phyloP scores from a whole-genome alignment of 148 eudicot species.

The Cornus florida region DNA sequence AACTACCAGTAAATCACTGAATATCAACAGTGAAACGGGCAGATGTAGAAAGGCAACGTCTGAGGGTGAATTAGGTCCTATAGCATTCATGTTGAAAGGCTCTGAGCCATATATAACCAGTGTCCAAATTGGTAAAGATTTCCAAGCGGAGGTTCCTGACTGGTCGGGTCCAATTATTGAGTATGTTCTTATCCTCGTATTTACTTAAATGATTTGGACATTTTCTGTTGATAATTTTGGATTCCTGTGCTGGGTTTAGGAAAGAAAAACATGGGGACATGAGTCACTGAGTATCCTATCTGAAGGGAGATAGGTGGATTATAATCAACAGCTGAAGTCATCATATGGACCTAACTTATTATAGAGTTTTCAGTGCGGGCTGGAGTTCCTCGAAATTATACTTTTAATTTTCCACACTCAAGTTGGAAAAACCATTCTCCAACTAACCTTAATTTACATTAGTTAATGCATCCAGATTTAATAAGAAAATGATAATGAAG shows the following conservation, averaged over 20 bases:
- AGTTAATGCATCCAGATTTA: no score
- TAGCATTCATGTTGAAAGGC: conserved; percentile 52
- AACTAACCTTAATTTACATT: no score
- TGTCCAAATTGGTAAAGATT: conserved; percentile 79
- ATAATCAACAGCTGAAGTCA: no score
- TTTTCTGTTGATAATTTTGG: neutral
- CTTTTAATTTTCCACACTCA: no score
- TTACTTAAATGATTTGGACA: neutral
- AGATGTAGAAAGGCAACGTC: conserved; percentile 29
- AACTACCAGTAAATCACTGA: conserved; percentile 7
- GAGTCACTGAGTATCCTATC: neutral
- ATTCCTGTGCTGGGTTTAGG: conserved; percentile 1
- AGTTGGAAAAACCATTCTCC: no score
- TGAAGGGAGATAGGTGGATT: neutral
- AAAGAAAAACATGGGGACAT: neutral
- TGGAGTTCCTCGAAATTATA: no score
- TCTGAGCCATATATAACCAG: conserved; percentile 43
- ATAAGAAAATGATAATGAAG: no score
- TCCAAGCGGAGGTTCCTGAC: conserved; percentile 82
- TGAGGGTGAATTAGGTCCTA: conserved; percentile 20
- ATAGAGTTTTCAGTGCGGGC: no score
- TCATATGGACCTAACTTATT: neutral
- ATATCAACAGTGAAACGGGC: conserved; percentile 18
- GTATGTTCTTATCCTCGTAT: conserved; percentile 45
- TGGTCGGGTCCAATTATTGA: conserved; percentile 64